Percentiles rank a stretch among this genome's conserved stretches.
phyloP scores from a whole-genome alignment of 257 asterid species.

The Solanum verrucosum region DNA sequence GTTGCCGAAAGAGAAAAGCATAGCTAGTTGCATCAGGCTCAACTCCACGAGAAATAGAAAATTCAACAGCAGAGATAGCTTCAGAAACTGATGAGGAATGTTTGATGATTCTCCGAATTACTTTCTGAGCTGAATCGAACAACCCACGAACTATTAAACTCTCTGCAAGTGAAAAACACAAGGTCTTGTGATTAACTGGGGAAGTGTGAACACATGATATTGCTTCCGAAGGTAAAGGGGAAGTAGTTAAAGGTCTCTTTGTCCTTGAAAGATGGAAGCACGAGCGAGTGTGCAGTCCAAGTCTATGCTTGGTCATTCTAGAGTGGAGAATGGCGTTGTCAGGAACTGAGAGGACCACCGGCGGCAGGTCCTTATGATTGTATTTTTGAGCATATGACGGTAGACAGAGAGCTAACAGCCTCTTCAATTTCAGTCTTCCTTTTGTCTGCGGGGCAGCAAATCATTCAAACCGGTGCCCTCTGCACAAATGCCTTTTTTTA shows the following conservation, averaged over 20 bases:
- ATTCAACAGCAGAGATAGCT: slow-evolving; percentile 27
- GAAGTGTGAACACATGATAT: slow-evolving; percentile 12
- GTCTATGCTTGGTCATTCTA: slow-evolving; percentile 24
- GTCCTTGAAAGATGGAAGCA: neutral
- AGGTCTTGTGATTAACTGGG: slow-evolving; percentile 13
- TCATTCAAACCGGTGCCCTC: neutral
- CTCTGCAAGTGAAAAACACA: slow-evolving; percentile 29
- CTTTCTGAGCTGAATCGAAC: slow-evolving; percentile 28
- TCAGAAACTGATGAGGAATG: slow-evolving; percentile 27
- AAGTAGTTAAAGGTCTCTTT: slow-evolving; percentile 22
- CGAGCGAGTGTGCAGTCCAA: neutral
- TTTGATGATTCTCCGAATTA: slow-evolving; percentile 33
- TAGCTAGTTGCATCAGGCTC: slow-evolving; percentile 27
- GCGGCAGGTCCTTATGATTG: neutral
- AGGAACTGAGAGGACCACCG: neutral
- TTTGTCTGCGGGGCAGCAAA: neutral
- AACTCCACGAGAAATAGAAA: slow-evolving; percentile 30
- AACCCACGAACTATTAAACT: slow-evolving; percentile 37
- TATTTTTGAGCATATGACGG: neutral
- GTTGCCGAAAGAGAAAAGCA: slow-evolving; percentile 30
- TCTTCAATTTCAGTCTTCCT: neutral
- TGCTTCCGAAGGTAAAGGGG: slow-evolving; percentile 36
- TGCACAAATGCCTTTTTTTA: neutral
- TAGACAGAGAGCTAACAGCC: neutral
- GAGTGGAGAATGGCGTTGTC: neutral